Evolutionary conservation across 345 rosid genomes (phyloP).

Genomic region (Arabidopsis thaliana): DNA sequence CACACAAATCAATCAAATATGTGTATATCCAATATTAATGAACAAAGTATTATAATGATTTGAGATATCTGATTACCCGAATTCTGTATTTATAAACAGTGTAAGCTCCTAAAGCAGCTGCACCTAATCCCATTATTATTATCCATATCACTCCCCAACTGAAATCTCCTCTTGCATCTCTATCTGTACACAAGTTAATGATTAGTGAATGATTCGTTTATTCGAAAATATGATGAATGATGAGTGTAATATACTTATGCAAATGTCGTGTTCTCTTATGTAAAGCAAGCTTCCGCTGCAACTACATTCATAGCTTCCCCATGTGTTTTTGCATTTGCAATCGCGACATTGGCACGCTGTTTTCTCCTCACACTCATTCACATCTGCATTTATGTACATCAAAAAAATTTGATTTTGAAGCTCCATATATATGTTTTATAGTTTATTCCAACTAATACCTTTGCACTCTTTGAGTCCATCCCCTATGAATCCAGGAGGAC

Average conservation of each 20-base stretch:
- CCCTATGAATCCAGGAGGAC: slow-evolving; percentile 87
- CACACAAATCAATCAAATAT: background rate
- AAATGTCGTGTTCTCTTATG: slow-evolving; percentile 78
- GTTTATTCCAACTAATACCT: slow-evolving; percentile 49
- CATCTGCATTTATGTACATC: slow-evolving; percentile 31
- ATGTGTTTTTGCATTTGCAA: slow-evolving; percentile 70
- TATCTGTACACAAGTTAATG: slow-evolving; percentile 17
- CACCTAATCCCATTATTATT: slow-evolving; percentile 71
- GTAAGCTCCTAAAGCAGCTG: slow-evolving; percentile 87
- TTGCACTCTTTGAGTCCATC: slow-evolving; percentile 78
- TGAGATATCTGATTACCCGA: slow-evolving; percentile 54
- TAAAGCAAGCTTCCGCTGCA: slow-evolving; percentile 71
- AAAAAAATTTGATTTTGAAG: background rate
- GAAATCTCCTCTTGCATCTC: slow-evolving; percentile 43
- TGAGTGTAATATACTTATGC: slow-evolving; percentile 59
- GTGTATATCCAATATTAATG: background rate
- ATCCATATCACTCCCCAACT: slow-evolving; percentile 93
- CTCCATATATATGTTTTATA: background rate
- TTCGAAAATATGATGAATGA: background rate
- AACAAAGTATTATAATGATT: background rate
- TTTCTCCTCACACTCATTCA: slow-evolving; percentile 86
- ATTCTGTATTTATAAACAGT: slow-evolving; percentile 86
- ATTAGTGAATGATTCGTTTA: background rate
- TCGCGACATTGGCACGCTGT: slow-evolving; percentile 63
- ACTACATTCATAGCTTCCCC: slow-evolving; percentile 96